Percentiles rank a stretch among this genome's conserved stretches.
Conservation (phyloP, 176 grass and related monocot genomes). For the Carex kokanica region DNA sequence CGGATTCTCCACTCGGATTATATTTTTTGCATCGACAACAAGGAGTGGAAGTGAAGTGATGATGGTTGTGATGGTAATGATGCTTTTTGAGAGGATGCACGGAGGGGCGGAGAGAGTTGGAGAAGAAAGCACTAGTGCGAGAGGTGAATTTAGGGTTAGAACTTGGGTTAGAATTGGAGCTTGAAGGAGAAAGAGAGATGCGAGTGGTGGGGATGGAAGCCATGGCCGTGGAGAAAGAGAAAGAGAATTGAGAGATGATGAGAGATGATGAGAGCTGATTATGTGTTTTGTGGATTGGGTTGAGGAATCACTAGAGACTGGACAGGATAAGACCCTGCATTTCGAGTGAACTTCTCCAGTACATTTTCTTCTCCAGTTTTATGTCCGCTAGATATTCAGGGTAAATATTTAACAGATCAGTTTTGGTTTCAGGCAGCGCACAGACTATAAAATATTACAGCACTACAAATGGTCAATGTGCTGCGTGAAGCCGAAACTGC, state of each 20-base stretch:
- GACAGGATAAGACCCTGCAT: conserved; percentile 14
- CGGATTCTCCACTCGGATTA: conserved; percentile 26
- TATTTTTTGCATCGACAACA: conserved; percentile 19
- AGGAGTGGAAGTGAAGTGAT: neutral
- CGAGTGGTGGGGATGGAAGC: conserved; percentile 43
- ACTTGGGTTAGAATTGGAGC: neutral
- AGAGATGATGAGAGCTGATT: conserved; percentile 19
- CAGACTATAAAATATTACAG: no score
- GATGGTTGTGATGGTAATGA: neutral
- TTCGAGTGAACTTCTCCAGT: conserved; percentile 2
- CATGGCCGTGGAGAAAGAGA: conserved; percentile 28
- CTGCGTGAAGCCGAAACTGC: no score
- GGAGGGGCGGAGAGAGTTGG: neutral
- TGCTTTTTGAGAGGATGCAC: conserved; percentile 33
- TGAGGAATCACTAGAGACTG: conserved; percentile 18
- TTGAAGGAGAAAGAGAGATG: conserved; percentile 32
- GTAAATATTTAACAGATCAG: no score
- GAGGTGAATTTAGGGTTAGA: conserved; percentile 33
- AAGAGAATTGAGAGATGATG: no score
- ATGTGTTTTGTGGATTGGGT: conserved; percentile 17
- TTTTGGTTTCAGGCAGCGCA: no score
- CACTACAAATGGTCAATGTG: no score
- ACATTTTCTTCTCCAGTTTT: neutral
- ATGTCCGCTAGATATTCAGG: neutral
- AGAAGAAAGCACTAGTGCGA: conserved; percentile 39